Base-by-base conservation (phyloP, 768 basidiomycete genomes). In the Lepiota subincarnata region DNA sequence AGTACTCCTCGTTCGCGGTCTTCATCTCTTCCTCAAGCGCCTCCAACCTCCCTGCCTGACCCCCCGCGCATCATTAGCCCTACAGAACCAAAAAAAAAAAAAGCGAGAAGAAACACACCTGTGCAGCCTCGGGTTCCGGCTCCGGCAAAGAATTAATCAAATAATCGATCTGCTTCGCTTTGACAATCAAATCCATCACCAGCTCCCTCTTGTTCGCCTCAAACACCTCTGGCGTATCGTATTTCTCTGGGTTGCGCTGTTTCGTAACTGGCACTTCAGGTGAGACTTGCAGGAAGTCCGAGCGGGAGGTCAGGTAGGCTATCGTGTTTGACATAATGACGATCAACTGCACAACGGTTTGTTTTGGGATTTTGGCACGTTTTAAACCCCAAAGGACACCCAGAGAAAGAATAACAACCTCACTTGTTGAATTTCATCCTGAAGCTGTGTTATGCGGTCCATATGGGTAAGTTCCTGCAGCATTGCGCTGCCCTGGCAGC, bases 391-490 rank as follows among this genome's bases (percentile, higher is more conserved):
- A 24, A 24, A 24, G 5, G 10, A 31, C 31, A 31, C 10, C 31
- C 7, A n/a, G 14, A n/a, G 2, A 42, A 31, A 44, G 46, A 37
- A 38, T 37, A 22, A 24, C 26, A 41, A 16, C 57, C 73, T 49
- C 50, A 87, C 90, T 73, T 89, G 84, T 70, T 96, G 92, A 55
- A 93, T 92, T 70, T 89, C 89, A 82, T 96, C 88, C 76, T 94
- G 92, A 50, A 95, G 84, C 68, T 95, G 93, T 8, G 93, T 94
- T 68, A 95, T 89, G 72, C 92, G 86, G 78, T 95, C 92, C 93
- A 94, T 94, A 76, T 90, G 84, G 69, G 89, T 83, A 68, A 92
- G 72, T 82, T 91, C 89, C 79, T 89, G 85, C 80, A 92, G 89
- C 89, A 92, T 92, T 75, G 73, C 88, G 81, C 83, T 82, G 83